Evolutionary conservation across 2,329 filamentous ascomycete species (phyloP).

Genomic region (Diaporthe sp.): DNA sequence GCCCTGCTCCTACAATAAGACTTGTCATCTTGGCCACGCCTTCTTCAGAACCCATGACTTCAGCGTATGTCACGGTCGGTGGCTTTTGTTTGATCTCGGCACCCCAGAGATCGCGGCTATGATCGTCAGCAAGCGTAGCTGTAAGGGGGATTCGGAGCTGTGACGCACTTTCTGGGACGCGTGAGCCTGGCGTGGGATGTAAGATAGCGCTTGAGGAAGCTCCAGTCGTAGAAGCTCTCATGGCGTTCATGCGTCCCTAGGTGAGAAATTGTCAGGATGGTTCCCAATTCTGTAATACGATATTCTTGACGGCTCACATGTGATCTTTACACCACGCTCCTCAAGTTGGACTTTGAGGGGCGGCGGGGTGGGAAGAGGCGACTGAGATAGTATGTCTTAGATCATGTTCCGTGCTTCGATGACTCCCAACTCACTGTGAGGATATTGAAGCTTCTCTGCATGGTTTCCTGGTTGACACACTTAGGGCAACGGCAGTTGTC

Average conservation of each 20-base stretch:
- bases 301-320: constrained; percentile 53
- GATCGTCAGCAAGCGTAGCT: not conserved
- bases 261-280: constrained; percentile 33
- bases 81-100: constrained; percentile 52
- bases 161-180: constrained; percentile 44
- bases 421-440: constrained; percentile 62
- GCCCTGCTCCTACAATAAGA: constrained; percentile 65
- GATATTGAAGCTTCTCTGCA: constrained; percentile 75
- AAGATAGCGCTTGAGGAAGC: constrained; percentile 66
- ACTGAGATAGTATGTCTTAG: constrained; percentile 1
- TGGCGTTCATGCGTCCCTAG: constrained; percentile 76
- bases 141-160: too few relatives aligned
- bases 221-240: constrained; percentile 72
- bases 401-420: not conserved
- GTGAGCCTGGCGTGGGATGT: constrained; percentile 48
- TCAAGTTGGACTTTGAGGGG: constrained; percentile 46
- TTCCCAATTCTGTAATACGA: not conserved
- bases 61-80: constrained; percentile 69
- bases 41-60: constrained; percentile 67
- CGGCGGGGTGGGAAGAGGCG: constrained; percentile 51
- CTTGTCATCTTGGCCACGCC: constrained; percentile 71
- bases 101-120: constrained; percentile 41
- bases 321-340: constrained; percentile 54
- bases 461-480: constrained; percentile 77
- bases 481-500: constrained; percentile 77